These are phyloP conservation scores for Komagataella populi DNA, from an alignment of 805 yeast species.

Conservation along the genomic window DNA sequence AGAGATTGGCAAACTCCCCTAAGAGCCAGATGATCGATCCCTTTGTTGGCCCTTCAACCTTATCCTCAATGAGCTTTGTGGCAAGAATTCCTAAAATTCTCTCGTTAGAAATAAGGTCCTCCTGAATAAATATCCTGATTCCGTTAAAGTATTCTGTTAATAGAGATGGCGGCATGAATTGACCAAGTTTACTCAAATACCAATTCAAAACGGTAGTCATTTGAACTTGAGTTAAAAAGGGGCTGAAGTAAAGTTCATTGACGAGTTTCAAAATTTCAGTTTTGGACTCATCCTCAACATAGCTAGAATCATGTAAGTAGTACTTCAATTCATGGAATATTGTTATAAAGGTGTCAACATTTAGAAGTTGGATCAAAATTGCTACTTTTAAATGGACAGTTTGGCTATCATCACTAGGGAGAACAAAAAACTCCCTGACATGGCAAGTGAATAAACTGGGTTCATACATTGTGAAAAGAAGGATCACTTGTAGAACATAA, in stretches of 20 bases:
- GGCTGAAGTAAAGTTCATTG: conserved; percentile 11
- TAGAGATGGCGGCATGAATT: conserved; percentile 16
- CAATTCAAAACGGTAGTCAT: conserved; percentile 45
- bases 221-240: conserved; percentile 25
- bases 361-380: conserved; percentile 45
- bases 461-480: not conserved
- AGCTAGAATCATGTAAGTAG: conserved; percentile 16
- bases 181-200: conserved; percentile 37
- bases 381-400: conserved; percentile 31
- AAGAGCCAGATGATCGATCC: conserved; percentile 85
- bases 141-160: conserved; percentile 61
- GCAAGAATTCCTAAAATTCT: conserved; percentile 39
- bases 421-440: conserved; percentile 36
- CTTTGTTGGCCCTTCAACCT: conserved; percentile 31
- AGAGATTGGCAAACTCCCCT: conserved; percentile 52
- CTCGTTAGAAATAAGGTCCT: conserved; percentile 36
- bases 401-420: conserved; percentile 42
- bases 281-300: conserved; percentile 7
- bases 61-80: conserved; percentile 10
- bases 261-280: conserved; percentile 45
- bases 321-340: conserved; percentile 54
- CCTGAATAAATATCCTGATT: conserved; percentile 59
- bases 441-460: conserved; percentile 6
- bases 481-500: not conserved
- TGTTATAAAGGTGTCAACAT: conserved; percentile 32